These are phyloP conservation scores for Telopea speciosissima DNA, from an alignment of 177 flowering plant genomes.

Conservation along the genomic window DNA sequence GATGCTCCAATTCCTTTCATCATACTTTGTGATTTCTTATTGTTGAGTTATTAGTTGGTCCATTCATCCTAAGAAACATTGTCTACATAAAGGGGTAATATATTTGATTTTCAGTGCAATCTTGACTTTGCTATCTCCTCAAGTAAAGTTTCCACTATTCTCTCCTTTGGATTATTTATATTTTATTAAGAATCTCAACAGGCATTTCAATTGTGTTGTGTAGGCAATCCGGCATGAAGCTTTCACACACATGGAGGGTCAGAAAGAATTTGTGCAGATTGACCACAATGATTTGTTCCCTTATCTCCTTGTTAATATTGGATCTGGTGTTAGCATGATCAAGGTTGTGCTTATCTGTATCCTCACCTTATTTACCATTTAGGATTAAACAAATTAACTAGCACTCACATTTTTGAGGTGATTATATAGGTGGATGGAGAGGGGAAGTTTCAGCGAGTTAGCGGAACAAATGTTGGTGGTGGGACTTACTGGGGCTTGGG, in stretches of 20 bases:
- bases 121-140: not conserved
- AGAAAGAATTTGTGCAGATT: constrained; percentile 93
- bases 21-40: not conserved
- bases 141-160: not conserved
- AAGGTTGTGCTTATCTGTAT: constrained; percentile 44
- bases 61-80: not conserved
- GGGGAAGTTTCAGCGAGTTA: constrained; percentile 85
- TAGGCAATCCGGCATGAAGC: constrained; percentile 99
- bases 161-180: not conserved
- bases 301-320: constrained; percentile 92
- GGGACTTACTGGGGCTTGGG: constrained; percentile 99
- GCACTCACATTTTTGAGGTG: constrained; percentile 1
- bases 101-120: not conserved
- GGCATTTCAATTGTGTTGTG: constrained; percentile 7
- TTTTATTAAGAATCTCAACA: constrained; percentile 6
- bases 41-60: not conserved
- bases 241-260: constrained; percentile 94
- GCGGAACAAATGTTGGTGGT: constrained; percentile 99
- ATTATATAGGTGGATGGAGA: constrained; percentile 83
- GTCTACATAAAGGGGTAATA: not conserved
- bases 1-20: too few relatives aligned
- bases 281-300: constrained; percentile 88
- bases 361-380: constrained; percentile 1
- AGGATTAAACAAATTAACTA: not conserved
- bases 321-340: constrained; percentile 97